Evolutionary conservation across 2,329 filamentous ascomycete species (phyloP).

Genomic region (Ascocoryne sarcoides): DNA sequence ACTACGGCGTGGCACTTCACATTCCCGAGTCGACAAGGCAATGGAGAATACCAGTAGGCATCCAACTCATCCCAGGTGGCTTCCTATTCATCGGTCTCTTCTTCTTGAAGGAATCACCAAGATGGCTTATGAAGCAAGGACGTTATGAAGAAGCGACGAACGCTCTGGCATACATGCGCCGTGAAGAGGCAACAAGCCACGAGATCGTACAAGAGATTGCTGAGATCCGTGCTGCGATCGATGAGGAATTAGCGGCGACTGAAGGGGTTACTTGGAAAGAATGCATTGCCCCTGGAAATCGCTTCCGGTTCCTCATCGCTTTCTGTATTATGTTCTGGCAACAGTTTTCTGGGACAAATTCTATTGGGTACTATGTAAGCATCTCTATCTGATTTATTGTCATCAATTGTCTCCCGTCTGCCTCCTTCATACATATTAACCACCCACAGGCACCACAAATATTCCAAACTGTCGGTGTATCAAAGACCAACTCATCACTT

Average conservation of each 20-base stretch:
- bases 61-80: slow-evolving; percentile 60
- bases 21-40: slow-evolving; percentile 26
- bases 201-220: slow-evolving; percentile 49
- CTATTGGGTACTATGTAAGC: slow-evolving; percentile 51
- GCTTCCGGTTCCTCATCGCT: slow-evolving; percentile 44
- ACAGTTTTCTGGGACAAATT: slow-evolving; percentile 50
- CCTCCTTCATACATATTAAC: background rate
- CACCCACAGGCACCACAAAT: slow-evolving; percentile 44
- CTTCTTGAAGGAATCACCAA: slow-evolving; percentile 56
- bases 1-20: slow-evolving; percentile 29
- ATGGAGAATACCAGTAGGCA: slow-evolving; percentile 10
- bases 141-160: slow-evolving; percentile 47
- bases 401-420: background rate
- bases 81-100: slow-evolving; percentile 50
- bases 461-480: slow-evolving; percentile 53
- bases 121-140: slow-evolving; percentile 61
- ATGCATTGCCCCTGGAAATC: slow-evolving; percentile 26
- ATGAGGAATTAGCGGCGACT: slow-evolving; percentile 63
- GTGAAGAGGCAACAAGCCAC: slow-evolving; percentile 48
- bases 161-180: slow-evolving; percentile 48
- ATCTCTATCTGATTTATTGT: background rate
- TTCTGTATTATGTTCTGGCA: slow-evolving; percentile 49
- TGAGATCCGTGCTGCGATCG: slow-evolving; percentile 55
- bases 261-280: slow-evolving; percentile 51
- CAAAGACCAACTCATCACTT: slow-evolving; percentile 49